A percentile compares a stretch with the other conserved stretches of the same genome.
These are phyloP conservation scores for Phialemoniopsis sp. DNA, from an alignment of 2,329 filamentous ascomycete genomes.

Conservation along the genomic window DNA sequence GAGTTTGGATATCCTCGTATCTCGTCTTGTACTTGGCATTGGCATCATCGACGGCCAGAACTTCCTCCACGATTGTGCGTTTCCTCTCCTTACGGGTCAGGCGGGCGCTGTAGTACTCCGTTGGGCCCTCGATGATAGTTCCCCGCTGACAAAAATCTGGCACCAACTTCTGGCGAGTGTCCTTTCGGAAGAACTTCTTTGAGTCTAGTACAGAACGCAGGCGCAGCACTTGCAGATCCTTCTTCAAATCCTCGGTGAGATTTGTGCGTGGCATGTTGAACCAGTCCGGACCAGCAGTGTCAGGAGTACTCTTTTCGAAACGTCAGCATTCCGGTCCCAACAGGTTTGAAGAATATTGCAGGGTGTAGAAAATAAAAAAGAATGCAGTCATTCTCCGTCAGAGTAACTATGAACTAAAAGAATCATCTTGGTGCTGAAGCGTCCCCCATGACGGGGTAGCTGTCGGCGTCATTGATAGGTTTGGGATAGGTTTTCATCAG, in stretches of 20 bases:
- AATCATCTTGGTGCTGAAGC: conserved; percentile 60
- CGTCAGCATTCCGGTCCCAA: conserved; percentile 8
- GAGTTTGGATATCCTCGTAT: conserved; percentile 77
- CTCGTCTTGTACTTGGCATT: conserved; percentile 78
- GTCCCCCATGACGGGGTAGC: conserved; percentile 76
- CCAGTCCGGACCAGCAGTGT: conserved; percentile 77
- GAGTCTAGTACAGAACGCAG: conserved; percentile 88
- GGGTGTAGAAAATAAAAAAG: too few relatives aligned
- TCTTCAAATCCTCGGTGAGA: conserved; percentile 78
- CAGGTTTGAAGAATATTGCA: conserved; percentile 7
- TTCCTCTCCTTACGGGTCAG: conserved; percentile 86
- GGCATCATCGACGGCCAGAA: conserved; percentile 63
- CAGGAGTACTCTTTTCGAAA: conserved; percentile 20
- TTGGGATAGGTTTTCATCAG: conserved; percentile 75
- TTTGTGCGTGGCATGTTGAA: conserved; percentile 83
- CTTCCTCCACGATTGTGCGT: conserved; percentile 80
- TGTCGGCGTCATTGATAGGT: conserved; percentile 69
- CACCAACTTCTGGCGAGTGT: conserved; percentile 62
- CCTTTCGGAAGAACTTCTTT: conserved; percentile 89
- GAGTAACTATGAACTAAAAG: conserved; percentile 69
- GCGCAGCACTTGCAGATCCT: conserved; percentile 83
- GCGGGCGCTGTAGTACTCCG: conserved; percentile 78
- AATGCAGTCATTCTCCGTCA: conserved; percentile 43
- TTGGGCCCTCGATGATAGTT: conserved; percentile 81
- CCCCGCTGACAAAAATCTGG: conserved; percentile 88